Base-by-base conservation (phyloP, 331 rosid genomes). In the Arachis monticola region DNA sequence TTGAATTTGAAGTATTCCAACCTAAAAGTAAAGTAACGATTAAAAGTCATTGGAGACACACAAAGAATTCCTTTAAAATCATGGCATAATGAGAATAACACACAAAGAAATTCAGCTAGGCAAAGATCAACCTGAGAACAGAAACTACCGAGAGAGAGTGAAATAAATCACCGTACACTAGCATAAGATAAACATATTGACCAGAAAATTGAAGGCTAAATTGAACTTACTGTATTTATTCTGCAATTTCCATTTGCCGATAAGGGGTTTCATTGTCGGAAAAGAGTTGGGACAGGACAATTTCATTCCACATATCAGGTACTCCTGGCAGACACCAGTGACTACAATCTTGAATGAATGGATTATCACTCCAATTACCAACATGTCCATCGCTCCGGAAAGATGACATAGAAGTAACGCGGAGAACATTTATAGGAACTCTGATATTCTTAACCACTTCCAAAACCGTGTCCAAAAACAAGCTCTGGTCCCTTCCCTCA, bases 311-410 rank as follows among this genome's bases (percentile, higher is more conserved):
- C 79, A 80, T 84, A 83, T 92, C 97, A 72, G 97, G 97, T 35
- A 90, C 93, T 68, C 97, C 97, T 6, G 96, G 97, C 44, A 92
- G 88, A 78, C 97, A 92, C 97, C 97, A 92, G 72, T 92, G 97
- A 80, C 97, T 92, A 80, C 97, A 92, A 73, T 92, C 96, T 48
- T 87, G 83, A 7, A 83, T 61, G 10, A 77, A 79, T 62, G 87
- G 90, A 64, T 86, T 87, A 65, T 90, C 92, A 47, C 90, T 92
- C 96, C 96, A 90, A 56, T 83, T 84, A 64, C 96, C 96, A 40
- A 92, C 97, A 13, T 92, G 97, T 65, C 96, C 97, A 81, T 92
- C 97, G 38, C 91, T 92, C 64, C 97, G 92, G 53, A 77, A 85
- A 42, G 97, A 89, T 8, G 97, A 82, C 92, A 92, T 82, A 72